Conservation (phyloP, 2,329 filamentous ascomycete species). For the Clonostachys rhizophaga region DNA sequence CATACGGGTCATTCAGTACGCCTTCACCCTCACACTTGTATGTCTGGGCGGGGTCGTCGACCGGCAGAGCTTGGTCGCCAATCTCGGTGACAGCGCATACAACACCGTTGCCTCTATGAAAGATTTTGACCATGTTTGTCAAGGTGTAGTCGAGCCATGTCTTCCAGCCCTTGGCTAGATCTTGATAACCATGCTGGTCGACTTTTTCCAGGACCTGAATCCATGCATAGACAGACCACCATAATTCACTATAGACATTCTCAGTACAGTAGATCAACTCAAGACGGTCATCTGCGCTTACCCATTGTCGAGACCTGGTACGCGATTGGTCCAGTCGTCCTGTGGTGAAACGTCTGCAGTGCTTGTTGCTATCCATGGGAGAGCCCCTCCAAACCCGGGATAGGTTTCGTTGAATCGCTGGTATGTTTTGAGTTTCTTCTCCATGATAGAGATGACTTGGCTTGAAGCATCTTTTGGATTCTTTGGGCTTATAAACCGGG, state of each 20-base stretch:
- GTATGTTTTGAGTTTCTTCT: constrained; percentile 30
- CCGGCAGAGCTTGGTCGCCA: constrained; percentile 21
- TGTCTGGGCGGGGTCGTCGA: constrained; percentile 15
- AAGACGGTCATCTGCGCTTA: constrained; percentile 6
- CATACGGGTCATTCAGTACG: constrained; percentile 33
- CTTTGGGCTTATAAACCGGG: constrained; percentile 27
- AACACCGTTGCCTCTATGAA: constrained; percentile 27
- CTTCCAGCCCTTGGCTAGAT: constrained; percentile 27
- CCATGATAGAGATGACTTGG: constrained; percentile 27
- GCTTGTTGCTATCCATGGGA: constrained; percentile 29
- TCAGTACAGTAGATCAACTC: neutral
- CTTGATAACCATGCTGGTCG: constrained; percentile 7
- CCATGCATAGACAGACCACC: constrained; percentile 35
- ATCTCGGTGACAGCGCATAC: constrained; percentile 32
- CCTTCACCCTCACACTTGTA: constrained; percentile 27
- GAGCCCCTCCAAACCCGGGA: constrained; percentile 32
- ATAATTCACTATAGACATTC: constrained; percentile 21
- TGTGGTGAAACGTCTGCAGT: constrained; percentile 21
- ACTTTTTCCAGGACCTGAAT: constrained; percentile 27
- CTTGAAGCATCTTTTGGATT: constrained; percentile 19
- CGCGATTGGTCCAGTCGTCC: constrained; percentile 28
- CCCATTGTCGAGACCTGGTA: constrained; percentile 34
- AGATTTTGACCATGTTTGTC: constrained; percentile 25
- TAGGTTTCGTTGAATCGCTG: constrained; percentile 30
- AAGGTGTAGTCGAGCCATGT: constrained; percentile 32